These are phyloP conservation scores for Sorghum bicolor DNA, from an alignment of 176 grass and related monocot species.

Conservation along the genomic window DNA sequence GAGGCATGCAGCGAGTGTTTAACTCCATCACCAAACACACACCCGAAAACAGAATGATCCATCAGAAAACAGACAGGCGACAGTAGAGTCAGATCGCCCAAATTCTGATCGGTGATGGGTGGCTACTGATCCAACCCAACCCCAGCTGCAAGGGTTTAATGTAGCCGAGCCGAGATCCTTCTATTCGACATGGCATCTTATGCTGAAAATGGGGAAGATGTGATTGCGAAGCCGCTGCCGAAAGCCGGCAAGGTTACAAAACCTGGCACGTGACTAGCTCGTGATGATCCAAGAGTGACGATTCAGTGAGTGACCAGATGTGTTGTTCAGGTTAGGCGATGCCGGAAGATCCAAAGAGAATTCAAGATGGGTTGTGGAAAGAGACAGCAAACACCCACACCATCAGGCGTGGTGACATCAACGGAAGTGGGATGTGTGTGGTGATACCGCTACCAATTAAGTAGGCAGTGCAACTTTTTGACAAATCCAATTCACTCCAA, in stretches of 20 bases:
- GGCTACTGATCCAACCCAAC: background rate
- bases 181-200: background rate
- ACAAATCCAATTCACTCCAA: background rate
- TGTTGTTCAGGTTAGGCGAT: slow-evolving; percentile 14
- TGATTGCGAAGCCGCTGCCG: background rate
- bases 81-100: slow-evolving; percentile 11
- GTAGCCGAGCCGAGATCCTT: background rate
- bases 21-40: slow-evolving; percentile 29
- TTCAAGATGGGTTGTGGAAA: background rate
- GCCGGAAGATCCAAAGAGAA: slow-evolving; percentile 19
- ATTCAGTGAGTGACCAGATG: background rate
- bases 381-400: background rate
- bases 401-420: background rate
- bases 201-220: background rate
- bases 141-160: background rate
- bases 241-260: slow-evolving; percentile 13
- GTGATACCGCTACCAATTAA: background rate
- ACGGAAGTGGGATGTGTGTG: background rate
- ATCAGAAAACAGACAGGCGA: background rate
- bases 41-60: background rate
- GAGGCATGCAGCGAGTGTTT: background rate
- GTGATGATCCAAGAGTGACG: background rate
- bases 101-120: background rate
- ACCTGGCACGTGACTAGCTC: background rate
- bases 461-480: background rate